Percentiles rank a stretch among this genome's conserved stretches.
Conservation (phyloP, 345 rosid genomes). For the rapeseed (Brassica napus) region DNA sequence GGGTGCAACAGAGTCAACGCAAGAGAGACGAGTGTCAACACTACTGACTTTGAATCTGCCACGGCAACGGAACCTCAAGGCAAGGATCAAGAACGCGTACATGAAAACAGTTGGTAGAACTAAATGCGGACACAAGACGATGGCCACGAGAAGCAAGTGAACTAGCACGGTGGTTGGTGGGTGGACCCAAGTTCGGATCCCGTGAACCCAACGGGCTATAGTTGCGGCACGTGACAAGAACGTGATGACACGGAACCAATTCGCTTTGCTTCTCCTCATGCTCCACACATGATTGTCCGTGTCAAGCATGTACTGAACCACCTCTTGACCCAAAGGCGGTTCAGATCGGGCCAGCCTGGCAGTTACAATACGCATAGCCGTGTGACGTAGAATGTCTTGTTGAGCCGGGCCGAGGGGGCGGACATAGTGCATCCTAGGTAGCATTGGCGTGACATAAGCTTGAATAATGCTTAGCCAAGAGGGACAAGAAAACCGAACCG, state of each 20-base stretch:
- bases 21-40: conserved; percentile 66
- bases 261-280: conserved; percentile 88
- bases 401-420: conserved; percentile 72
- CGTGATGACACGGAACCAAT: conserved; percentile 81
- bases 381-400: conserved; percentile 80
- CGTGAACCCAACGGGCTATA: conserved; percentile 68
- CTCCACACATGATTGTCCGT: conserved; percentile 88
- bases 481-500: conserved; percentile 71
- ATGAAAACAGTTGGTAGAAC: conserved; percentile 79
- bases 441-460: conserved; percentile 69
- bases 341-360: conserved; percentile 70
- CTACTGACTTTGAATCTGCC: conserved; percentile 48
- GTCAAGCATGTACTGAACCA: conserved; percentile 81
- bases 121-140: conserved; percentile 73
- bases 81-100: conserved; percentile 74
- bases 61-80: conserved; percentile 58
- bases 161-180: conserved; percentile 69
- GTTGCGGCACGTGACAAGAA: conserved; percentile 63
- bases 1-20: conserved; percentile 57
- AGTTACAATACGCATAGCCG: conserved; percentile 82
- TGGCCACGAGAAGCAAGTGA: conserved; percentile 64
- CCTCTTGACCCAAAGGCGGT: conserved; percentile 82
- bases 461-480: conserved; percentile 79
- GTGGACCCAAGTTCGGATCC: conserved; percentile 72
- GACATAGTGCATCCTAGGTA: conserved; percentile 82